Conservation (phyloP, 2,329 filamentous ascomycete genomes). For the Exophiala spinifera region DNA sequence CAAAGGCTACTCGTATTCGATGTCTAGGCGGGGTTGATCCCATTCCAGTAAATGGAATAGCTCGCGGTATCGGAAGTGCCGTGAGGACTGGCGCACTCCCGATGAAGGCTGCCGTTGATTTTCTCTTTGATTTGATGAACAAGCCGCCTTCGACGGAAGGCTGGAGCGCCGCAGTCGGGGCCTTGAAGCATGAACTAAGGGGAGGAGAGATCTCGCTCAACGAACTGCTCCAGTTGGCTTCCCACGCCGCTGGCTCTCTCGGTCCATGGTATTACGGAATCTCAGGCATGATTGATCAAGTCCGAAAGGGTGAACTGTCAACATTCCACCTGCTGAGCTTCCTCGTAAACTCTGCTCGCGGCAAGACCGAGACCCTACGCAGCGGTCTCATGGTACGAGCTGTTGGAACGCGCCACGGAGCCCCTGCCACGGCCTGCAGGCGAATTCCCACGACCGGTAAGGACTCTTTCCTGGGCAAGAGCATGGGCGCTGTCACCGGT, state of each 20-base stretch:
- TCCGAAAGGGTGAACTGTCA: slow-evolving; percentile 18
- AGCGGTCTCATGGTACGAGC: neutral
- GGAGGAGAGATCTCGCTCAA: slow-evolving; percentile 20
- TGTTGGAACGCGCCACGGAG: slow-evolving; percentile 4
- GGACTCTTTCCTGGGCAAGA: neutral
- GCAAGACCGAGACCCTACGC: neutral
- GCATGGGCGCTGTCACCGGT: slow-evolving; percentile 20
- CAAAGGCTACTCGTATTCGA: slow-evolving; percentile 17
- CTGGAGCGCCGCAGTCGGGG: neutral
- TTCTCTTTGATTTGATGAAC: slow-evolving; percentile 9
- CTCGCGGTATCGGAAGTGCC: slow-evolving; percentile 21
- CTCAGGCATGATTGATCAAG: slow-evolving; percentile 17
- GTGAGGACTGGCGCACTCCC: slow-evolving; percentile 17
- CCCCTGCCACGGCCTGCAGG: neutral
- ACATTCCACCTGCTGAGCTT: slow-evolving; percentile 15
- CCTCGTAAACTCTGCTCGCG: slow-evolving; percentile 9
- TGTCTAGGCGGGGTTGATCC: slow-evolving; percentile 15
- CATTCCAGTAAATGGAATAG: slow-evolving; percentile 18
- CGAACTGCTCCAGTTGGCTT: slow-evolving; percentile 13
- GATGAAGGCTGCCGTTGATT: slow-evolving; percentile 18
- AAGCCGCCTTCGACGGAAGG: neutral
- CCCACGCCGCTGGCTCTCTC: neutral
- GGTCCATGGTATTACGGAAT: slow-evolving; percentile 19
- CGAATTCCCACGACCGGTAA: neutral
- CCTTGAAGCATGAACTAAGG: slow-evolving; percentile 3